A percentile compares a stretch with the other conserved stretches of the same genome.
phyloP scores from a whole-genome alignment of 2,329 filamentous ascomycete species.

The Phialocephala subalpina region DNA sequence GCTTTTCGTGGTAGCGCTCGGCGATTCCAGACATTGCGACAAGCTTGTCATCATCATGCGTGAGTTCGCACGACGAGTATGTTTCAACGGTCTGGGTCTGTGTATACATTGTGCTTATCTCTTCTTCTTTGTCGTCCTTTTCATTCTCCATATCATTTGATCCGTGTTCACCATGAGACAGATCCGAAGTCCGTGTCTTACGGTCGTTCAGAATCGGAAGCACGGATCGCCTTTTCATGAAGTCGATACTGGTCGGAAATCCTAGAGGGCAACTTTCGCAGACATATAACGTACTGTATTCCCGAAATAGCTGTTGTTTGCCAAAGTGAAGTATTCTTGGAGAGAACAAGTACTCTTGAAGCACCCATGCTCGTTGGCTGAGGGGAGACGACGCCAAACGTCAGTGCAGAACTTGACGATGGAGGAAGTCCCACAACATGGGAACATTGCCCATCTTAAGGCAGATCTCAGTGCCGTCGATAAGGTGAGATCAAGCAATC shows the following conservation, averaged over 20 bases:
- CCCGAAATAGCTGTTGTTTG: conserved; percentile 4
- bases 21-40: conserved; percentile 12
- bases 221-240: not conserved
- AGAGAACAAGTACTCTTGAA: conserved; percentile 10
- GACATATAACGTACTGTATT: not conserved
- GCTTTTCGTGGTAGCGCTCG: not conserved
- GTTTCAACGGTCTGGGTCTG: not conserved
- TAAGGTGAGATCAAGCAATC: not conserved
- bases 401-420: not conserved
- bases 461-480: not conserved
- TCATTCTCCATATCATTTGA: not conserved
- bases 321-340: conserved; percentile 11
- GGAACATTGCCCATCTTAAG: not conserved
- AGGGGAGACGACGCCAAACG: not conserved
- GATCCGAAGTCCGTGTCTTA: not conserved
- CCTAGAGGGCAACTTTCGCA: not conserved
- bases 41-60: not conserved
- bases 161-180: not conserved
- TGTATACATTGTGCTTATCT: not conserved
- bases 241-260: not conserved
- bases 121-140: not conserved
- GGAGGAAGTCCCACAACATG: not conserved
- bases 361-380: not conserved
- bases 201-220: not conserved
- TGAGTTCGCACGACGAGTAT: not conserved